Evolutionary conservation across 1,139 yeast species (phyloP), one percentile per base, ranked within the genome.

Genomic region (Torulaspora pretoriensis): DNA sequence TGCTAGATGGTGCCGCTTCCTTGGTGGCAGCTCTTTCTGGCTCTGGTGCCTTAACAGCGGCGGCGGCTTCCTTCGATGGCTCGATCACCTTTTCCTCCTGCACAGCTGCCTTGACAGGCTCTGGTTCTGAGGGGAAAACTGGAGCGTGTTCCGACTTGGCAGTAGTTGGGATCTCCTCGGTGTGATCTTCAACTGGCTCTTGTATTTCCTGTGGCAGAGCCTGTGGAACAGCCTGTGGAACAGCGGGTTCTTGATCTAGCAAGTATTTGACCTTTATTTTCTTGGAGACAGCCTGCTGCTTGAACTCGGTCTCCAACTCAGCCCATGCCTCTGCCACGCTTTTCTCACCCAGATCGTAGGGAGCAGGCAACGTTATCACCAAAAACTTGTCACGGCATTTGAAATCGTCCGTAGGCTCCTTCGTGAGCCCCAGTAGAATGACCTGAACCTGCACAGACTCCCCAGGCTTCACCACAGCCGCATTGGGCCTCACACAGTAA

Each of bases 401-500:
- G 68, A 75, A 78, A 58, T 80, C 87, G 41, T 77, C 68, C 8
- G 81, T 74, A 48, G 94, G 90, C 50, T 86, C 89, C 57, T 81
- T 82, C 46, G 81, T 72, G 59, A 84, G 74, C 8, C 96, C 96
- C 66, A 90, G 90, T 53, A 89, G 81, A 58, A 88, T 87, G 55
- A 92, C 84, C 40, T 90, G 78, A 42, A 92, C 86, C 48, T 83
- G 80, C 44, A 81, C 71, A 9, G 81, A 68, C 52, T 78, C 78
- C 31, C 95, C 94, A 10, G 97, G 92, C 33, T 73, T 75, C 46
- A 92, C 74, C 33, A 83, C 69, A 23, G 95, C 80, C 46, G 97
- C 94, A 67, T 90, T 92, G 49, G 98, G 98, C 69, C 96, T 83
- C 45, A 92, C 97, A 68, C 96, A 87, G 72, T 90, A 87, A 65